These are phyloP conservation scores for Vitis hybrid DNA, from an alignment of 177 flowering plant genomes.

Conservation along the genomic window DNA sequence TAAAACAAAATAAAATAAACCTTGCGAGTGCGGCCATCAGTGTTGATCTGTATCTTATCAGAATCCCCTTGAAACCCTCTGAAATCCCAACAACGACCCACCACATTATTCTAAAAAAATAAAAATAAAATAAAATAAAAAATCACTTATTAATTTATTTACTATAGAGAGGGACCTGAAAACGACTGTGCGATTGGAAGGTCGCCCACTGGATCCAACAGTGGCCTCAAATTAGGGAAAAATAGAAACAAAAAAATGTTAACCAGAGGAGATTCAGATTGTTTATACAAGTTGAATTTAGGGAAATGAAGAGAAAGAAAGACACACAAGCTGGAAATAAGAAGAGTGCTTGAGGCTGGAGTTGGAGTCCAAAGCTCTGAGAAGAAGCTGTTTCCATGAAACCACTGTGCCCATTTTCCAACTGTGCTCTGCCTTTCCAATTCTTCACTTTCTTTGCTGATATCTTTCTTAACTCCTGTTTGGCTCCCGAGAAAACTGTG, in stretches of 20 bases:
- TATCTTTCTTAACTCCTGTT: not conserved
- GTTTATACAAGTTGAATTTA: not conserved
- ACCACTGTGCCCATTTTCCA: slow-evolving; percentile 29
- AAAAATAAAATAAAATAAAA: not conserved
- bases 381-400: slow-evolving; percentile 89
- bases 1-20: slow-evolving; percentile 24
- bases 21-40: slow-evolving; percentile 78
- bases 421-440: not conserved
- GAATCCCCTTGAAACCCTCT: slow-evolving; percentile 75
- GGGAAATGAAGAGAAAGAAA: not conserved
- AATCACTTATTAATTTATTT: no score
- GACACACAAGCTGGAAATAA: slow-evolving; percentile 68
- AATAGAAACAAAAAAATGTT: not conserved
- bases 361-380: slow-evolving; percentile 60
- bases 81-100: slow-evolving; percentile 18
- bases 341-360: slow-evolving; percentile 63
- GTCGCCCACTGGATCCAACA: slow-evolving; percentile 59
- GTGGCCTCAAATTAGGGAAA: slow-evolving; percentile 59
- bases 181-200: slow-evolving; percentile 90
- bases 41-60: slow-evolving; percentile 74
- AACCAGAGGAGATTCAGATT: not conserved
- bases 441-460: not conserved
- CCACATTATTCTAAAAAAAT: not conserved
- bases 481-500: no score
- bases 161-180: slow-evolving; percentile 45